These are phyloP conservation scores for Fusarium hostae DNA, from an alignment of 2,329 filamentous ascomycete species.

Conservation along the genomic window DNA sequence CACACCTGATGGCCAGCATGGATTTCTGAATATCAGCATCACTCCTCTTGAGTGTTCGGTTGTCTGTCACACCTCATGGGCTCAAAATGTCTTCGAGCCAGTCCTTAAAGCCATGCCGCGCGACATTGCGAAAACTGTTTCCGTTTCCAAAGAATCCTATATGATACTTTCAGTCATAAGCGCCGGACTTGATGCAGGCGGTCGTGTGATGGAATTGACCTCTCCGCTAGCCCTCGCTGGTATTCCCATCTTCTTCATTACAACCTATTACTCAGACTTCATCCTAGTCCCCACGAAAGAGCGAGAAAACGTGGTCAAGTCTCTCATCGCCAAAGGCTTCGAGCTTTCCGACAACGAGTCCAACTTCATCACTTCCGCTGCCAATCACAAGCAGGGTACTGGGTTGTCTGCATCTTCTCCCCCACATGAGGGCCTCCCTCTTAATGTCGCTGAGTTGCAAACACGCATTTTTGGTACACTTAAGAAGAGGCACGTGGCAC, in stretches of 20 bases:
- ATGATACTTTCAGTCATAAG: slow-evolving; percentile 90
- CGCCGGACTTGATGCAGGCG: slow-evolving; percentile 89
- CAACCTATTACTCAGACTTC: slow-evolving; percentile 97
- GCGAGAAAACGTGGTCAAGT: slow-evolving; percentile 77
- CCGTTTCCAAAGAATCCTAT: slow-evolving; percentile 85
- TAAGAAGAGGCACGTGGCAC: slow-evolving; percentile 78
- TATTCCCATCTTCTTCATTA: slow-evolving; percentile 98
- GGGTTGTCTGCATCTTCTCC: slow-evolving; percentile 55
- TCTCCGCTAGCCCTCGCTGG: slow-evolving; percentile 90
- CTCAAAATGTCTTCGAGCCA: slow-evolving; percentile 79
- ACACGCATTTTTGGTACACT: slow-evolving; percentile 84
- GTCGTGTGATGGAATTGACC: slow-evolving; percentile 90
- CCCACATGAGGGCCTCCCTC: slow-evolving; percentile 79
- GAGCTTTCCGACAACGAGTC: slow-evolving; percentile 80
- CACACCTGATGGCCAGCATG: slow-evolving; percentile 68
- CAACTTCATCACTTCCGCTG: slow-evolving; percentile 69
- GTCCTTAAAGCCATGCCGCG: slow-evolving; percentile 72
- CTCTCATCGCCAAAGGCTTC: slow-evolving; percentile 83
- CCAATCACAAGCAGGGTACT: slow-evolving; percentile 47
- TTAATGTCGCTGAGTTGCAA: slow-evolving; percentile 82
- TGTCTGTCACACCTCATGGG: slow-evolving; percentile 83
- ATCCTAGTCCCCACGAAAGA: slow-evolving; percentile 87
- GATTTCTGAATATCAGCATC: slow-evolving; percentile 92
- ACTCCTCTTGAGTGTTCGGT: slow-evolving; percentile 94
- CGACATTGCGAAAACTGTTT: slow-evolving; percentile 65